These are phyloP conservation scores for Auriscalpium microsporum DNA, from an alignment of 768 basidiomycete species.

Conservation along the genomic window DNA sequence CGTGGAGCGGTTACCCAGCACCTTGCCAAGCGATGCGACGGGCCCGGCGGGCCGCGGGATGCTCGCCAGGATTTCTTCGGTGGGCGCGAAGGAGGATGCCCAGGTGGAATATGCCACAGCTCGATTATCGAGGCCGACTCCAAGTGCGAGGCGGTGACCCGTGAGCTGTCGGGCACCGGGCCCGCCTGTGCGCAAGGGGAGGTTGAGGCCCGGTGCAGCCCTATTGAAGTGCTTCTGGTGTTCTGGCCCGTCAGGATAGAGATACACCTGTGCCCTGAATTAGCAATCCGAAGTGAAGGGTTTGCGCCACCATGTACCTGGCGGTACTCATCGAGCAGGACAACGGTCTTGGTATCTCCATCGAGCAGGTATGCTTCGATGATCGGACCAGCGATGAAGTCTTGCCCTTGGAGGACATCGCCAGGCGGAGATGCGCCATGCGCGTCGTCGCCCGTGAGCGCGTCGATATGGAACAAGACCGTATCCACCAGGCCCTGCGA, in stretches of 20 bases:
- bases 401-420: conserved; percentile 46
- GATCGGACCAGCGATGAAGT: conserved; percentile 50
- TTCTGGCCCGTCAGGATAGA: conserved; percentile 55
- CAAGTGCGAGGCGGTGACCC: conserved; percentile 46
- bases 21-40: conserved; percentile 74
- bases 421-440: conserved; percentile 24
- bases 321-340: conserved; percentile 68
- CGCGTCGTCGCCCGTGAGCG: conserved; percentile 66
- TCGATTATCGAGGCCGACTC: conserved; percentile 33
- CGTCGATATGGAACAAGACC: conserved; percentile 68
- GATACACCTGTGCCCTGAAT: conserved; percentile 35
- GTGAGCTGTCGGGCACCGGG: conserved; percentile 38
- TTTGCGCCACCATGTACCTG: conserved; percentile 42
- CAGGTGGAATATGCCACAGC: conserved; percentile 57
- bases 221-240: conserved; percentile 36
- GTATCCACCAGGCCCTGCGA: conserved; percentile 56
- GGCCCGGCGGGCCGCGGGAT: conserved; percentile 41
- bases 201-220: conserved; percentile 38
- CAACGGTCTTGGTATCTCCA: conserved; percentile 37
- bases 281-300: background rate
- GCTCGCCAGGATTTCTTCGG: conserved; percentile 50
- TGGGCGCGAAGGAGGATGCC: conserved; percentile 46
- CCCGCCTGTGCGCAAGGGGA: conserved; percentile 44
- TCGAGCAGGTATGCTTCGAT: conserved; percentile 51
- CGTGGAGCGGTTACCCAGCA: conserved; percentile 79